Evolutionary conservation across 2,329 filamentous ascomycete genomes (phyloP).

Genomic region (Clarireedia homoeocarpa): DNA sequence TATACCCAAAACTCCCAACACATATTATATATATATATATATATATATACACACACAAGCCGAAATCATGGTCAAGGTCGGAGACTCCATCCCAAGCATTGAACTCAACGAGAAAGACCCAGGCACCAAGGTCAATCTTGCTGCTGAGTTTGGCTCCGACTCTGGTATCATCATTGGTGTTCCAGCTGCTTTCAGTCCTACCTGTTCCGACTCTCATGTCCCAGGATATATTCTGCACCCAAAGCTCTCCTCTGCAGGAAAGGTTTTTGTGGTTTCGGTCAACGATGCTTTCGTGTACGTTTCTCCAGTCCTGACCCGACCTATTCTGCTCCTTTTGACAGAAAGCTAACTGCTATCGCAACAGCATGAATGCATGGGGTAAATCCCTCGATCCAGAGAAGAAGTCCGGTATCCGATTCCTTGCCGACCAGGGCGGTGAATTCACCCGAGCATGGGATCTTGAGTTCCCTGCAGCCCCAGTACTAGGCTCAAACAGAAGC

Average conservation of each 20-base stretch:
- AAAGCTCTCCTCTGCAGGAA: constrained; percentile 68
- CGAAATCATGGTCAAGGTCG: constrained; percentile 50
- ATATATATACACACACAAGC: background rate
- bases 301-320: background rate
- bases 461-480: constrained; percentile 65
- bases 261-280: constrained; percentile 83
- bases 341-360: background rate
- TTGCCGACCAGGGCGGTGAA: constrained; percentile 68
- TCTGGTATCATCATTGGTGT: constrained; percentile 80
- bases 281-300: constrained; percentile 91
- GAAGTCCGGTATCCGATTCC: constrained; percentile 74
- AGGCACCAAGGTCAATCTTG: constrained; percentile 80
- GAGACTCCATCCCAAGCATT: constrained; percentile 71
- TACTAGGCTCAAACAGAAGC: constrained; percentile 76
- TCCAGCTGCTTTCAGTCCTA: constrained; percentile 68
- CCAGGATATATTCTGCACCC: constrained; percentile 79
- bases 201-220: constrained; percentile 64
- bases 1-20: background rate
- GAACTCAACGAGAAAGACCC: constrained; percentile 76
- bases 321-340: background rate
- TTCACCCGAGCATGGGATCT: constrained; percentile 83
- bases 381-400: constrained; percentile 66
- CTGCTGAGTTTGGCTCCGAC: constrained; percentile 59
- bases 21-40: background rate
- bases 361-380: constrained; percentile 83